Conservation (phyloP, 2,329 filamentous ascomycete species). For the Alternaria brassicae region DNA sequence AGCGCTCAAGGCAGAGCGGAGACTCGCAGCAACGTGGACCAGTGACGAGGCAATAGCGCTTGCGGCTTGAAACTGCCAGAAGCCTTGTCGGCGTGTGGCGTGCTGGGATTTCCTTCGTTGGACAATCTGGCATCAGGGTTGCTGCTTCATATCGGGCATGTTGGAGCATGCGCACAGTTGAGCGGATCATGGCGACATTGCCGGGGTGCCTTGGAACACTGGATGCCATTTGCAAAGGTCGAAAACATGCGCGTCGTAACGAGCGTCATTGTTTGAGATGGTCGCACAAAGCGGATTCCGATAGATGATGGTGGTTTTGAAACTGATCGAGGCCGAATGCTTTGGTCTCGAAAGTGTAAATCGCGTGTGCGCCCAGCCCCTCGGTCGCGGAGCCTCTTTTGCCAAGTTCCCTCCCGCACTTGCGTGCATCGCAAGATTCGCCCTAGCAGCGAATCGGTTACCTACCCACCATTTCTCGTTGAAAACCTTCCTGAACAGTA, state of each 20-base stretch:
- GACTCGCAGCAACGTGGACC: conserved; percentile 31
- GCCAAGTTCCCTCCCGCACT: conserved; percentile 10
- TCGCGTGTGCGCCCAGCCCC: conserved; percentile 13
- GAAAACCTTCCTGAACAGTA: not conserved
- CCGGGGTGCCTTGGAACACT: conserved; percentile 7
- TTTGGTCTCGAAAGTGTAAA: not conserved
- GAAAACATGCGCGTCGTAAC: conserved; percentile 8
- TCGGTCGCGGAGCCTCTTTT: conserved; percentile 6
- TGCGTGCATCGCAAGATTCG: not conserved
- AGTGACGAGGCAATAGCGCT: conserved; percentile 43
- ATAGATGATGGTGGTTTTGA: not conserved
- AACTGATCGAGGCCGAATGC: not conserved
- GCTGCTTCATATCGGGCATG: conserved; percentile 13
- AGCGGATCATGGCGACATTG: not conserved
- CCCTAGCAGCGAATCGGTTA: conserved; percentile 9
- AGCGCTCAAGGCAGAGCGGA: conserved; percentile 29
- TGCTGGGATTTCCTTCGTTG: conserved; percentile 13
- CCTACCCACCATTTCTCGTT: not conserved
- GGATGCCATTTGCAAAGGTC: not conserved
- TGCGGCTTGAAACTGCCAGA: conserved; percentile 33
- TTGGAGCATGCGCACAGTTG: conserved; percentile 14
- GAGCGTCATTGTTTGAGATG: not conserved
- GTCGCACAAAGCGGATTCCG: not conserved
- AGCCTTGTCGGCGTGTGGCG: conserved; percentile 11
- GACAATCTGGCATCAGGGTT: conserved; percentile 5